These are phyloP conservation scores for Podaxis sp. DNA, from an alignment of 768 basidiomycete species.

Conservation along the genomic window DNA sequence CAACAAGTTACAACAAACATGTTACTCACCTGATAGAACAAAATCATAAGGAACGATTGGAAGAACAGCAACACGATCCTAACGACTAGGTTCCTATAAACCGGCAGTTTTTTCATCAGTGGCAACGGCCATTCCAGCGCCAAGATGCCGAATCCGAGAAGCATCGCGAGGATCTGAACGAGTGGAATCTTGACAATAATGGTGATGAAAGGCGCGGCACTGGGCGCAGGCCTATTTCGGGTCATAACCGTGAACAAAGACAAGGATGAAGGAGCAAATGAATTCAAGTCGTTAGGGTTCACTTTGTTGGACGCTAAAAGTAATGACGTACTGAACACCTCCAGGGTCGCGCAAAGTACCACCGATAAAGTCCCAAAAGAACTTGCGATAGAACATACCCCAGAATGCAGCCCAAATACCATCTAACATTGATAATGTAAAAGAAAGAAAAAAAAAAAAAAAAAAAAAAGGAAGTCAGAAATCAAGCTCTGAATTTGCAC, in stretches of 20 bases:
- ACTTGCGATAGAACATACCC: conserved; percentile 84
- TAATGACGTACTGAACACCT: conserved; percentile 63
- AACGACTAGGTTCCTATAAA: conserved; percentile 64
- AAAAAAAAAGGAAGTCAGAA: conserved; percentile 8
- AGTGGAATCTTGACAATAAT: conserved; percentile 78
- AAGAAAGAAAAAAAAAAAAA: background rate
- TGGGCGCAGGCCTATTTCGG: conserved; percentile 49
- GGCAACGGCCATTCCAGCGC: conserved; percentile 73
- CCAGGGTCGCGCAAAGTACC: conserved; percentile 76
- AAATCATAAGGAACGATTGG: conserved; percentile 55
- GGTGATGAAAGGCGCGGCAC: conserved; percentile 57
- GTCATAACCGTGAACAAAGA: background rate
- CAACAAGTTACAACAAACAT: background rate
- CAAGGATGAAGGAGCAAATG: background rate
- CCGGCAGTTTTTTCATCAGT: conserved; percentile 42
- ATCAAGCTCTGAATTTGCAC: background rate
- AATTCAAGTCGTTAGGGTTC: background rate
- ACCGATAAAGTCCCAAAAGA: conserved; percentile 94
- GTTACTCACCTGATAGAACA: conserved; percentile 65
- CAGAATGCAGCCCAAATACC: conserved; percentile 79
- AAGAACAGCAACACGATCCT: conserved; percentile 60
- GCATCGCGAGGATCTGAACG: conserved; percentile 64
- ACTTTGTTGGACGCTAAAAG: background rate
- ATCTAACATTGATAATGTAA: conserved; percentile 35
- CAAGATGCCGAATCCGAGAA: conserved; percentile 54